Evolutionary conservation across 2,329 filamentous ascomycete species (phyloP).

Genomic region (Ophioceras dolichostomum): DNA sequence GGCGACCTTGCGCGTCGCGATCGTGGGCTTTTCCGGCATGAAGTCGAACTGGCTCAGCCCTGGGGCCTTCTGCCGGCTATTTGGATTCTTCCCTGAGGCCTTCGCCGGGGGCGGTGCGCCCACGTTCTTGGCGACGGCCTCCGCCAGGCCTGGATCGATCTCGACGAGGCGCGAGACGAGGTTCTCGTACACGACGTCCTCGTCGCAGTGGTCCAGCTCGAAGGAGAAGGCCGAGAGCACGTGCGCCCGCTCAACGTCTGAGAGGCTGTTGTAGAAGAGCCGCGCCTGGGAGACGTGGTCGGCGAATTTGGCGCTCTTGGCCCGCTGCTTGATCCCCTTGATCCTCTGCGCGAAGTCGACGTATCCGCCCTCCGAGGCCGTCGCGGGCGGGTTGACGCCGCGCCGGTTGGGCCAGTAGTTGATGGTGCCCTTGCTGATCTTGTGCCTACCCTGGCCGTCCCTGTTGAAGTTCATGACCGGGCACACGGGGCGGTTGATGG

Average conservation of each 20-base stretch:
- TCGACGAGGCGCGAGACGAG: conserved; percentile 57
- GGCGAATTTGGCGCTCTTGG: conserved; percentile 60
- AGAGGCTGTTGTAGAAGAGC: conserved; percentile 71
- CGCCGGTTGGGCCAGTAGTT: conserved; percentile 76
- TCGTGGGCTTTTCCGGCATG: conserved; percentile 48
- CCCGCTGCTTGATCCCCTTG: conserved; percentile 56
- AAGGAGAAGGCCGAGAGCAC: conserved; percentile 49
- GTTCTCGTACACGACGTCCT: conserved; percentile 61
- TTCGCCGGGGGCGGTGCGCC: conserved; percentile 49
- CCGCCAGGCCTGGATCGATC: conserved; percentile 59
- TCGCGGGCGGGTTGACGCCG: conserved; percentile 45
- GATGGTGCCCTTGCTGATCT: conserved; percentile 58
- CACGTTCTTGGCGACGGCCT: conserved; percentile 56
- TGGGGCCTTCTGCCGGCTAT: conserved; percentile 57
- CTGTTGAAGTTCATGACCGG: conserved; percentile 67
- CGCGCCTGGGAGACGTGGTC: conserved; percentile 71
- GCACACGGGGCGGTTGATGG: conserved; percentile 64
- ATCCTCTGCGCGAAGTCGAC: conserved; percentile 54
- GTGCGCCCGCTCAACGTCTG: conserved; percentile 52
- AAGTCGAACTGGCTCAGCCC: conserved; percentile 60
- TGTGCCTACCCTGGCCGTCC: conserved; percentile 61
- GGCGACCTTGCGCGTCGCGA: conserved; percentile 58
- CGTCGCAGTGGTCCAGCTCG: conserved; percentile 73
- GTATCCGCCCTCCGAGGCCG: conserved; percentile 51
- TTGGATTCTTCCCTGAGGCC: conserved; percentile 32